A percentile compares a stretch with the other conserved stretches of the same genome.
phyloP scores from a whole-genome alignment of 1,284 basidiomycete genomes.

The Cystobasidium pallidum region DNA sequence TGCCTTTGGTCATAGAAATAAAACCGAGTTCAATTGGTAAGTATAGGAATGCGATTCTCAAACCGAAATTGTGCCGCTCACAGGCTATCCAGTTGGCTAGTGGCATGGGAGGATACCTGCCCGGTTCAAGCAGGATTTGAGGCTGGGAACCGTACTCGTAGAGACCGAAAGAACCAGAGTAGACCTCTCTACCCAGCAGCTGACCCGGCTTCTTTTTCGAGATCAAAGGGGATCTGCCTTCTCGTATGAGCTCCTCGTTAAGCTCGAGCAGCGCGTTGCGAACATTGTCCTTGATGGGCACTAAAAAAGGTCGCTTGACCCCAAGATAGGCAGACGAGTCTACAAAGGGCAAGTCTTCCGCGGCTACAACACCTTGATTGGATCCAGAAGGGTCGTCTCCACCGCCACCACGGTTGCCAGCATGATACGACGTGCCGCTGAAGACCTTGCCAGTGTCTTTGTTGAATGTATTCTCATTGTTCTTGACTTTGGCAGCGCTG shows the following conservation, averaged over 20 bases:
- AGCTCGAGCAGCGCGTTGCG: conserved; percentile 68
- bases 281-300: conserved; percentile 68
- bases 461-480: conserved; percentile 8
- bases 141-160: conserved; percentile 51
- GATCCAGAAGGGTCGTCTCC: conserved; percentile 1
- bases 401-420: neutral
- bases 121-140: conserved; percentile 38
- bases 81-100: conserved; percentile 74
- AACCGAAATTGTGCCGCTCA: neutral
- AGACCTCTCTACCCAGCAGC: conserved; percentile 38
- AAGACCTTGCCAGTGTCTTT: conserved; percentile 15
- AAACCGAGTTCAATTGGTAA: neutral
- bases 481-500: conserved; percentile 4
- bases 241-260: conserved; percentile 62
- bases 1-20: conserved; percentile 60
- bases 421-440: neutral
- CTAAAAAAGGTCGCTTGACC: conserved; percentile 66
- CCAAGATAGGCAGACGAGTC: conserved; percentile 32
- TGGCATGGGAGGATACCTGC: conserved; percentile 68
- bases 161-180: conserved; percentile 63
- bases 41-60: neutral
- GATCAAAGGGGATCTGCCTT: conserved; percentile 30
- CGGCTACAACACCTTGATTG: neutral
- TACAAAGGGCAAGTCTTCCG: conserved; percentile 39
- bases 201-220: conserved; percentile 55